Conservation (phyloP, 2,329 filamentous ascomycete genomes). For the Trichophyton mentagrophytes region DNA sequence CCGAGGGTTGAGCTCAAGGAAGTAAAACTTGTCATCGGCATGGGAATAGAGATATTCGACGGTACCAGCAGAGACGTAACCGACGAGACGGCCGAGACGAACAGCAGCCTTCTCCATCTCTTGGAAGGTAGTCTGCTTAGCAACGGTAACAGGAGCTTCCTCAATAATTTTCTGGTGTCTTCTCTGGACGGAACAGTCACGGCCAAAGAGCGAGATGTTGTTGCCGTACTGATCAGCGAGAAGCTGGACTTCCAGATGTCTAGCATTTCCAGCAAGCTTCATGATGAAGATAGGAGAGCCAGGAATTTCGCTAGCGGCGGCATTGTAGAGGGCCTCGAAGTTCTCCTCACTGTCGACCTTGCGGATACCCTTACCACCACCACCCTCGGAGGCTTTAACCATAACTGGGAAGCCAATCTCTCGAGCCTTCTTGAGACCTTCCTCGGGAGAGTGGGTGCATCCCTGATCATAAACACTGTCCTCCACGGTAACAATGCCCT, state of each 20-base stretch:
- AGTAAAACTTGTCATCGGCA: constrained; percentile 97
- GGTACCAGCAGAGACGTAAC: constrained; percentile 96
- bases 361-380: constrained; percentile 97
- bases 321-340: constrained; percentile 82
- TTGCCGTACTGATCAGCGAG: constrained; percentile 98
- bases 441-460: constrained; percentile 77
- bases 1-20: constrained; percentile 95
- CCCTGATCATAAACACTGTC: constrained; percentile 79
- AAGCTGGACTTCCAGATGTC: constrained; percentile 94
- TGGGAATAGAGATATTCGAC: constrained; percentile 99
- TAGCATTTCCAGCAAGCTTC: constrained; percentile 93
- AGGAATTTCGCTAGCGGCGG: constrained; percentile 91
- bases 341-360: constrained; percentile 78
- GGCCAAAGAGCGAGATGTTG: constrained; percentile 96
- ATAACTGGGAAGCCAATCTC: constrained; percentile 97
- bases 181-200: constrained; percentile 97
- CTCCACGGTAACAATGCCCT: constrained; percentile 83
- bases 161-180: constrained; percentile 99
- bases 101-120: constrained; percentile 96
- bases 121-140: constrained; percentile 76
- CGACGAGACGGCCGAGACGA: constrained; percentile 81
- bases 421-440: constrained; percentile 74
- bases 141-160: constrained; percentile 94
- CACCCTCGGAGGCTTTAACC: constrained; percentile 99
- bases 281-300: constrained; percentile 99